phyloP scores from a whole-genome alignment of 169 alveolate genomes.

The Plasmodium knowlesi region DNA sequence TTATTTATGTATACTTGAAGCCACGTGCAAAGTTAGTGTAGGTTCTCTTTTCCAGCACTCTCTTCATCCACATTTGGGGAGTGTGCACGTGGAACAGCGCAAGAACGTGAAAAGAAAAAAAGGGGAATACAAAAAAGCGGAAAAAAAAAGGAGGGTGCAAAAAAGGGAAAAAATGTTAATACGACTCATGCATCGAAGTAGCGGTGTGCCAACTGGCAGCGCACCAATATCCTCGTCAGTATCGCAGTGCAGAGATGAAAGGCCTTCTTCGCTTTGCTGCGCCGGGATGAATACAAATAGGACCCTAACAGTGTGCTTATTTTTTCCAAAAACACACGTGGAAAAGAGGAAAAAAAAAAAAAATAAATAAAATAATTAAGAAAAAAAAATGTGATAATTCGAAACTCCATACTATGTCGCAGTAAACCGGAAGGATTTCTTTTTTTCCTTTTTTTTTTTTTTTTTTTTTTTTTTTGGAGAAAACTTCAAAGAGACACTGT shows the following conservation, averaged over 20 bases:
- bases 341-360: not conserved
- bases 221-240: not conserved
- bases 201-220: not conserved
- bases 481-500: slow-evolving; percentile 1
- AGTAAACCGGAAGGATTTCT: not conserved
- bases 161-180: not conserved
- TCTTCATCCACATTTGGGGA: not conserved
- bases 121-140: not conserved
- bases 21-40: not conserved
- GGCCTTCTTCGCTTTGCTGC: not conserved
- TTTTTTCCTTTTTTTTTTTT: not conserved
- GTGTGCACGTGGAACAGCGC: not conserved
- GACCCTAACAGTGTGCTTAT: not conserved
- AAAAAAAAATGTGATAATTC: not conserved
- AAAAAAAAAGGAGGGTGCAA: not conserved
- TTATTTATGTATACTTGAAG: not conserved
- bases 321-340: not conserved
- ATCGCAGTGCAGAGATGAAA: not conserved
- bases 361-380: too few relatives aligned
- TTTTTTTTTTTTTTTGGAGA: slow-evolving; percentile 4
- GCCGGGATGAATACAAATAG: not conserved
- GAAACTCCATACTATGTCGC: not conserved
- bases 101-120: not conserved
- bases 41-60: not conserved
- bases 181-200: not conserved